Base-by-base conservation (phyloP, 108 stramenopile genomes). In the Tribonema minus region DNA sequence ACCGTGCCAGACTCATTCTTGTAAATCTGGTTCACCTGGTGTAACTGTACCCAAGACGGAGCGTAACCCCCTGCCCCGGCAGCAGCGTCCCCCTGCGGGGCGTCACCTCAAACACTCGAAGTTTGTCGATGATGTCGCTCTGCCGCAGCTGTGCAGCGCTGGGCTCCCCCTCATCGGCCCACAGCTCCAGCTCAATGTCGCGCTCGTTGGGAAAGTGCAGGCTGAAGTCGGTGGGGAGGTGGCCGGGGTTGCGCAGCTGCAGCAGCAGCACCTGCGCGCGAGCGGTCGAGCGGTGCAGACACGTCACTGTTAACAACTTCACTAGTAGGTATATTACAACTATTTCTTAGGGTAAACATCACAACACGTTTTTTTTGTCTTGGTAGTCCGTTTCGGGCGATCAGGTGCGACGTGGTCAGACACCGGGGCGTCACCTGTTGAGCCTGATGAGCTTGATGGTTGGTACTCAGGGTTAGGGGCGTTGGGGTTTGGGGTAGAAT, bases 121-220 rank as follows among this genome's bases (percentile, higher is more conserved):
- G 37, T 28, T 80, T 77, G 58, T 84, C 78, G 34, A 84, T 80
- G 64, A 84, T 72, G 23, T 33, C 2, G 31, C 32, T 80, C 58
- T 66, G 26, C 7, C 40, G 40, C 32, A 77, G 31, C 31, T 60
- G 37, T 35, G 28, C 78, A 46, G 65, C 77, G 3, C 68, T 71
- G 23, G 79, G 78, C 39, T 80, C 78, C 20, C 76, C 83, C 37
- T 84, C 83, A 31, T 79, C 78, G 20, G 76, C 76, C 83, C 83
- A 84, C 2, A 37, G 46, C 61, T 84, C 83, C 32, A 84, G 29
- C 58, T 84, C 83, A 40, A 84, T 59, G 31, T 58, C 40, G 6
- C 70, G 70, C 61, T 84, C 83, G 70, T 84, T 84, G 15, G 83
- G 83, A 7, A 84, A 71, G 63, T 76, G 61, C 34, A 84, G 33